Evolutionary conservation across 2,329 filamentous ascomycete species (phyloP).

Genomic region (Hypoxylon sp.): DNA sequence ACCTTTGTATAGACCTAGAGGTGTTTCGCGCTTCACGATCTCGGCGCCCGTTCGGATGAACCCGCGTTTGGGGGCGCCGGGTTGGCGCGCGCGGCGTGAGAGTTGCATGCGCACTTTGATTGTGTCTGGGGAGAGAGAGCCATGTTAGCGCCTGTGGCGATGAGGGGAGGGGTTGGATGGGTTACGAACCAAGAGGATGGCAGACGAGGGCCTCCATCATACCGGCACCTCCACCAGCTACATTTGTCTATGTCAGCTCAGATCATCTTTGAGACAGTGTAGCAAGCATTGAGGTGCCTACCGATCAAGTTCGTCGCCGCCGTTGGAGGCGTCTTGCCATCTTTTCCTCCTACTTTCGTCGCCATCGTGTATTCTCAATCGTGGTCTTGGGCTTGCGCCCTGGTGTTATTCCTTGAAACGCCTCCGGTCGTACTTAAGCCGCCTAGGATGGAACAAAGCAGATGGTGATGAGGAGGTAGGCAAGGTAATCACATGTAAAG

Average conservation of each 20-base stretch:
- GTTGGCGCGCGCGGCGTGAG: slow-evolving; percentile 84
- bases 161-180: slow-evolving; percentile 1
- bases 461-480: not conserved
- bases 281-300: slow-evolving; percentile 55
- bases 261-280: slow-evolving; percentile 21
- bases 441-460: not conserved
- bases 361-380: slow-evolving; percentile 54
- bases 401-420: slow-evolving; percentile 20
- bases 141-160: slow-evolving; percentile 27
- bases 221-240: slow-evolving; percentile 94
- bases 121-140: slow-evolving; percentile 73
- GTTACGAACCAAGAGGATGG: slow-evolving; percentile 84
- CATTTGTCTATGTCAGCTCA: slow-evolving; percentile 36
- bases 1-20: slow-evolving; percentile 95
- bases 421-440: not conserved
- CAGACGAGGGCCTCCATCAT: slow-evolving; percentile 99
- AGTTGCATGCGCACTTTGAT: slow-evolving; percentile 99
- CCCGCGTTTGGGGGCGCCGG: slow-evolving; percentile 87
- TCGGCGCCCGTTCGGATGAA: slow-evolving; percentile 89
- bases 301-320: slow-evolving; percentile 93
- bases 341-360: slow-evolving; percentile 60
- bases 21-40: slow-evolving; percentile 91
- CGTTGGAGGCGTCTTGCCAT: slow-evolving; percentile 83
- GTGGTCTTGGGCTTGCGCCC: slow-evolving; percentile 47
- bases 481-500: slow-evolving; percentile 35